Evolutionary conservation across 2,329 filamentous ascomycete genomes (phyloP).

Genomic region (Pseudogymnoascus sp.): DNA sequence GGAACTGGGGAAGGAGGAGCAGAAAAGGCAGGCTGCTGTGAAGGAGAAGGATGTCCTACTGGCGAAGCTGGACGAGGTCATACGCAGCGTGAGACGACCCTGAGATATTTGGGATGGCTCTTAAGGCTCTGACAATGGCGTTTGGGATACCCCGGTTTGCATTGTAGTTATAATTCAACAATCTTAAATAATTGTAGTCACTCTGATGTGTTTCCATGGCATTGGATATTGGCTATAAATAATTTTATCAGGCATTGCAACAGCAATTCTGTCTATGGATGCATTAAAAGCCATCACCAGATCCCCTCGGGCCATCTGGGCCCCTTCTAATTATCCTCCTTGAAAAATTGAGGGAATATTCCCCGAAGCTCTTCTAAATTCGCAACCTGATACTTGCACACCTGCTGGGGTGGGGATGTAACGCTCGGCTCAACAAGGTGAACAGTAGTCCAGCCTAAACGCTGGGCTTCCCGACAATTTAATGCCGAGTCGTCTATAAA

Average conservation of each 20-base stretch:
- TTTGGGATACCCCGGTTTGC: conserved; percentile 9
- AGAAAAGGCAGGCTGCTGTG: conserved; percentile 52
- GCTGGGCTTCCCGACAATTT: conserved; percentile 70
- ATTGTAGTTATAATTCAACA: background rate
- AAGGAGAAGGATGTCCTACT: conserved; percentile 55
- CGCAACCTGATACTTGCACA: conserved; percentile 66
- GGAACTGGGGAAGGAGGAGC: conserved; percentile 54
- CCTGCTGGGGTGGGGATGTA: conserved; percentile 50
- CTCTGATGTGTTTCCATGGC: background rate
- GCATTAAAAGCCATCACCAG: background rate
- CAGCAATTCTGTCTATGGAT: background rate
- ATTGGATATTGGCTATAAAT: background rate
- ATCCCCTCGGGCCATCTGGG: background rate
- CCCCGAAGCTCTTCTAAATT: conserved; percentile 65
- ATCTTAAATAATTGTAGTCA: background rate
- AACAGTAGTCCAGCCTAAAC: conserved; percentile 75
- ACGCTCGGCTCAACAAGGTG: conserved; percentile 78
- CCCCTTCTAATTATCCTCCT: conserved; percentile 27
- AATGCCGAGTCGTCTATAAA: conserved; percentile 69
- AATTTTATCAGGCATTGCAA: background rate
- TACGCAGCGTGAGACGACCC: conserved; percentile 50
- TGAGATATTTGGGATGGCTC: conserved; percentile 27
- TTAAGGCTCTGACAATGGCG: background rate
- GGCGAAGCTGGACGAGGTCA: conserved; percentile 50
- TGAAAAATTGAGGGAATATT: conserved; percentile 82